Percentiles rank a stretch among this genome's conserved stretches.
phyloP scores from a whole-genome alignment of 768 basidiomycete genomes.

The Boletus patriciae region DNA sequence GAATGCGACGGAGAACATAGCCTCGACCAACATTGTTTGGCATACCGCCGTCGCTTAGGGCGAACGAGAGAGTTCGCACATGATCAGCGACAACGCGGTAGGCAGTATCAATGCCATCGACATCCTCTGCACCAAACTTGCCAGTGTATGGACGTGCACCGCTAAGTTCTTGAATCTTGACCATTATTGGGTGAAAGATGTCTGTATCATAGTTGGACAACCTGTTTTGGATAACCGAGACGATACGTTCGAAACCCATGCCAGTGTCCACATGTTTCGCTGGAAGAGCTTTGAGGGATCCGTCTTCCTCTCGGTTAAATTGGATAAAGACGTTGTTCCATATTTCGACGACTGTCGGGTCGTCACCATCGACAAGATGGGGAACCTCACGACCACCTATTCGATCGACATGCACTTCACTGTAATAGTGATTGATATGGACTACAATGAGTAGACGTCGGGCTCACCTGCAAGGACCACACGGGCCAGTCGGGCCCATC shows the following conservation, averaged over 20 bases:
- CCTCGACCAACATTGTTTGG: conserved; percentile 96
- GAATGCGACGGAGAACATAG: conserved; percentile 93
- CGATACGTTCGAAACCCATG: conserved; percentile 98
- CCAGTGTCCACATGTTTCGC: conserved; percentile 97
- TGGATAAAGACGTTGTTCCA: conserved; percentile 99
- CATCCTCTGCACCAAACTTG: conserved; percentile 92
- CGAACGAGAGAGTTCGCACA: conserved; percentile 91
- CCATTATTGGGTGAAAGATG: conserved; percentile 87
- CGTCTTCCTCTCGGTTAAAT: conserved; percentile 93
- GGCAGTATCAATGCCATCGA: conserved; percentile 94
- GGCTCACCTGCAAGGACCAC: conserved; percentile 87
- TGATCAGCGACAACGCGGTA: conserved; percentile 98
- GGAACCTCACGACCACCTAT: conserved; percentile 97
- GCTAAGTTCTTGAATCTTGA: conserved; percentile 82
- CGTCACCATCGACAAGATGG: conserved; percentile 91
- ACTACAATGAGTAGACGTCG: background rate
- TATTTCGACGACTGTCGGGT: conserved; percentile 95
- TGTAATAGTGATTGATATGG: conserved; percentile 30
- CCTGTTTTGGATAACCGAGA: conserved; percentile 89
- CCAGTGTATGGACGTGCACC: conserved; percentile 86
- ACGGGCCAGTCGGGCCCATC: conserved; percentile 98
- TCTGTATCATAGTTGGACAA: conserved; percentile 98
- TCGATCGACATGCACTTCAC: conserved; percentile 96
- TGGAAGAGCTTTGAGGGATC: conserved; percentile 76
- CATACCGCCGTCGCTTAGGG: conserved; percentile 93